Evolutionary conservation across 495 filamentous ascomycete genomes (phyloP).

Genomic region (Neurospora tetraspora): DNA sequence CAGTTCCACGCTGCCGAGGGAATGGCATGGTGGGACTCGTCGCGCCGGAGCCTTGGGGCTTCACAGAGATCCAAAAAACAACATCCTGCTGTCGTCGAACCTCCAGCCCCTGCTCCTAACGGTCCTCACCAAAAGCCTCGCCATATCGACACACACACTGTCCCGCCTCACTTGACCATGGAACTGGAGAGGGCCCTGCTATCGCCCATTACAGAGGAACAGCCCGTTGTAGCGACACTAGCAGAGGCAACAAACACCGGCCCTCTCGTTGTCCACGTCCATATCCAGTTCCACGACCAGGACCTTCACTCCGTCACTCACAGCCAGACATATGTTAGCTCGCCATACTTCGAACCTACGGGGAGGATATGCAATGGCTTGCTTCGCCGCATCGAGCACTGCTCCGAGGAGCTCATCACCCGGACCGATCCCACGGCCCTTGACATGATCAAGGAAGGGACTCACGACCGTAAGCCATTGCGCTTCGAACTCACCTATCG

Average conservation of each 20-base stretch:
- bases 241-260: neutral
- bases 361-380: conserved; percentile 32
- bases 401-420: conserved; percentile 36
- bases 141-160: conserved; percentile 1
- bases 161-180: conserved; percentile 7
- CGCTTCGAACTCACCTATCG: conserved; percentile 35
- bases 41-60: conserved; percentile 8
- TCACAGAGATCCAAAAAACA: conserved; percentile 6
- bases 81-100: conserved; percentile 10
- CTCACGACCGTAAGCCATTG: conserved; percentile 27
- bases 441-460: conserved; percentile 24
- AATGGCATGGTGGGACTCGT: conserved; percentile 25
- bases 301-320: conserved; percentile 25
- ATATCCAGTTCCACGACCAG: conserved; percentile 35
- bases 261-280: conserved; percentile 27
- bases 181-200: conserved; percentile 13
- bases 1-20: neutral
- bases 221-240: neutral
- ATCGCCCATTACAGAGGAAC: conserved; percentile 18
- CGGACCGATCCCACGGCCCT: conserved; percentile 37
- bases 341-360: conserved; percentile 27
- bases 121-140: neutral
- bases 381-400: conserved; percentile 37
- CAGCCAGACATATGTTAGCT: conserved; percentile 30
- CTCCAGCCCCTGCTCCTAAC: conserved; percentile 5